These are phyloP conservation scores for Moesziomyces antarcticus DNA, from an alignment of 1,284 basidiomycete genomes.

Conservation along the genomic window DNA sequence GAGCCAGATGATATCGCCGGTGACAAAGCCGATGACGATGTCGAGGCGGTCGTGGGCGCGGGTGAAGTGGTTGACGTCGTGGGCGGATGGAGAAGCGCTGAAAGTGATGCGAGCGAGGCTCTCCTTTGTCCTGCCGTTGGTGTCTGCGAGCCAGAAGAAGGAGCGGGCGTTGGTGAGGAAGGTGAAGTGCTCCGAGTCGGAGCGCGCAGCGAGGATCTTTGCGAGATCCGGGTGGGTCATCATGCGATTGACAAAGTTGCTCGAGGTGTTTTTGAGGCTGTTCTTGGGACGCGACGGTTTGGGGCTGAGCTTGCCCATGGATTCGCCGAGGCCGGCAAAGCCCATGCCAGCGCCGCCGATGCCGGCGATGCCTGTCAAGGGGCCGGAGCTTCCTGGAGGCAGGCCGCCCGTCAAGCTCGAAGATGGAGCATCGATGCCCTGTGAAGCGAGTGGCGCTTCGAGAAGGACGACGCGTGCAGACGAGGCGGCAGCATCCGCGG, in stretches of 20 bases:
- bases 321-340: slow-evolving; percentile 43
- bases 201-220: slow-evolving; percentile 75
- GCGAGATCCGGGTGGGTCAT: slow-evolving; percentile 81
- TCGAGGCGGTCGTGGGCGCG: slow-evolving; percentile 83
- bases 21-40: slow-evolving; percentile 88
- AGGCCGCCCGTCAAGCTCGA: slow-evolving; percentile 48
- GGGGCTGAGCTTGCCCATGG: slow-evolving; percentile 41
- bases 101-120: slow-evolving; percentile 86
- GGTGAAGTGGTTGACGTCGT: slow-evolving; percentile 83
- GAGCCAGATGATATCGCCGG: slow-evolving; percentile 83
- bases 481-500: slow-evolving; percentile 8
- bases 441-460: slow-evolving; percentile 48
- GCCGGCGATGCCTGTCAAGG: slow-evolving; percentile 42
- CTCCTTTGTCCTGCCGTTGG: slow-evolving; percentile 54
- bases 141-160: slow-evolving; percentile 56
- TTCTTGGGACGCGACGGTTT: slow-evolving; percentile 79
- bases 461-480: slow-evolving; percentile 28
- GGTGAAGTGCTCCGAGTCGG: slow-evolving; percentile 72
- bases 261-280: slow-evolving; percentile 85
- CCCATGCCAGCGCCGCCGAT: slow-evolving; percentile 46
- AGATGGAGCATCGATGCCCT: slow-evolving; percentile 58
- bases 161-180: slow-evolving; percentile 59
- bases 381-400: slow-evolving; percentile 33
- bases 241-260: slow-evolving; percentile 86
- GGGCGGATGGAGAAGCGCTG: slow-evolving; percentile 78